phyloP scores from a whole-genome alignment of 1,284 basidiomycete genomes.

The Irpex sp. region DNA sequence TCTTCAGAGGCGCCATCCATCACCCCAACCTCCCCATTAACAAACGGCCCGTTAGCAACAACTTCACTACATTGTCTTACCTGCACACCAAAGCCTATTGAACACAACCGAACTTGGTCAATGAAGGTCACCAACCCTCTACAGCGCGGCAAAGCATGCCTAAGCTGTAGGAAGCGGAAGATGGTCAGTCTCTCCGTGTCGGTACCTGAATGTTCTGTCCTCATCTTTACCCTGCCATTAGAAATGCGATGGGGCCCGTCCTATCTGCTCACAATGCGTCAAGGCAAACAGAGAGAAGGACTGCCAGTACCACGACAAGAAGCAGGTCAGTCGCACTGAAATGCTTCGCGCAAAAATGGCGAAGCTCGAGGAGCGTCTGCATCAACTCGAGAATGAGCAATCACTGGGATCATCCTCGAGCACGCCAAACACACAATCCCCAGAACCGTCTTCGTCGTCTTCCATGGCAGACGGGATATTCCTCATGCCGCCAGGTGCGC shows the following conservation, averaged over 20 bases:
- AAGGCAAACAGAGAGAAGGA: conserved; percentile 49
- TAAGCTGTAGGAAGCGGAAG: conserved; percentile 59
- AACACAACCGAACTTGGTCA: neutral
- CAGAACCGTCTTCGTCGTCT: conserved; percentile 9
- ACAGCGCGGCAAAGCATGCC: conserved; percentile 55
- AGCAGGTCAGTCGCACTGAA: conserved; percentile 58
- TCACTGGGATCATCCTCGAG: conserved; percentile 9
- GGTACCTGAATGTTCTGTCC: neutral
- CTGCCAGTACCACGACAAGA: conserved; percentile 60
- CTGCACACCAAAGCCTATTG: neutral
- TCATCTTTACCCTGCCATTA: conserved; percentile 19
- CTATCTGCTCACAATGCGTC: conserved; percentile 52
- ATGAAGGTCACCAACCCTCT: conserved; percentile 36
- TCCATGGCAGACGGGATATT: conserved; percentile 2
- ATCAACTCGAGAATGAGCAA: conserved; percentile 44
- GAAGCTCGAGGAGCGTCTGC: conserved; percentile 49
- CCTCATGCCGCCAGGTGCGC: conserved; percentile 9
- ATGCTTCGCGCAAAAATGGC: conserved; percentile 54
- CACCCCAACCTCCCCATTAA: too few species aligned
- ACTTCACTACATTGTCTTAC: too few species aligned
- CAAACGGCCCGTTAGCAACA: neutral
- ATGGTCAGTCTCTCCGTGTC: conserved; percentile 37
- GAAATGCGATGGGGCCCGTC: conserved; percentile 60
- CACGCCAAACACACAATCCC: conserved; percentile 2
- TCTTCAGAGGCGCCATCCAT: neutral